These are phyloP conservation scores for Fusarium annulatum DNA, from an alignment of 2,329 filamentous ascomycete species.

Conservation along the genomic window DNA sequence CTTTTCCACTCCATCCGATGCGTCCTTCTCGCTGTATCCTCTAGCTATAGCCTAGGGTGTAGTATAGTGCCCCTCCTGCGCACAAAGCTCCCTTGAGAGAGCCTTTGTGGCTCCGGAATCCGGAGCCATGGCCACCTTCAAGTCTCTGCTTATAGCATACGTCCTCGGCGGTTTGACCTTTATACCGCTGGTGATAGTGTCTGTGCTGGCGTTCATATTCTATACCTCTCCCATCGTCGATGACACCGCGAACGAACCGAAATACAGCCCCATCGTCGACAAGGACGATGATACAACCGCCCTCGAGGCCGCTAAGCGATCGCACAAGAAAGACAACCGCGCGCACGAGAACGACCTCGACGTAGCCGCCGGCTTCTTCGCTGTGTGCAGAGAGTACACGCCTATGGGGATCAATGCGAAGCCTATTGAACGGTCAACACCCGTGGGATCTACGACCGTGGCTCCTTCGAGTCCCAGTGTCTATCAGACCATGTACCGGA, in stretches of 20 bases:
- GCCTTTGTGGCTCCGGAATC: constrained; percentile 34
- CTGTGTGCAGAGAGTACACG: constrained; percentile 92
- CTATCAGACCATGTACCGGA: constrained; percentile 98
- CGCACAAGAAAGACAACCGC: constrained; percentile 70
- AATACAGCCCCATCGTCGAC: constrained; percentile 60
- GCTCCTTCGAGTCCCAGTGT: constrained; percentile 89
- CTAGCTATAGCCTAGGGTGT: constrained; percentile 34
- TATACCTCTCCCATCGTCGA: constrained; percentile 70
- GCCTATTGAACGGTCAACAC: constrained; percentile 86
- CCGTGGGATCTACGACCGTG: constrained; percentile 79
- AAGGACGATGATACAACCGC: constrained; percentile 72
- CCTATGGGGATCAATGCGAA: constrained; percentile 93
- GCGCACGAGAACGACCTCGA: constrained; percentile 71
- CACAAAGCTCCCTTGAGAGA: constrained; percentile 29
- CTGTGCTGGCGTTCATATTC: constrained; percentile 74
- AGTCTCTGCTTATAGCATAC: constrained; percentile 77
- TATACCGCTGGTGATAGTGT: constrained; percentile 74
- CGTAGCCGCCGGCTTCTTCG: constrained; percentile 91
- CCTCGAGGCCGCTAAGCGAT: constrained; percentile 70
- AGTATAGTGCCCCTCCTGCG: constrained; percentile 30
- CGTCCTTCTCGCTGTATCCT: constrained; percentile 18
- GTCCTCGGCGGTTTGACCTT: constrained; percentile 90
- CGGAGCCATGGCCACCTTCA: constrained; percentile 62
- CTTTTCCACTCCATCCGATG: constrained; percentile 25
- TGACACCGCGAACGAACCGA: constrained; percentile 48